Base-by-base conservation (phyloP, 257 asterid genomes). In the Nicotiana knightiana region DNA sequence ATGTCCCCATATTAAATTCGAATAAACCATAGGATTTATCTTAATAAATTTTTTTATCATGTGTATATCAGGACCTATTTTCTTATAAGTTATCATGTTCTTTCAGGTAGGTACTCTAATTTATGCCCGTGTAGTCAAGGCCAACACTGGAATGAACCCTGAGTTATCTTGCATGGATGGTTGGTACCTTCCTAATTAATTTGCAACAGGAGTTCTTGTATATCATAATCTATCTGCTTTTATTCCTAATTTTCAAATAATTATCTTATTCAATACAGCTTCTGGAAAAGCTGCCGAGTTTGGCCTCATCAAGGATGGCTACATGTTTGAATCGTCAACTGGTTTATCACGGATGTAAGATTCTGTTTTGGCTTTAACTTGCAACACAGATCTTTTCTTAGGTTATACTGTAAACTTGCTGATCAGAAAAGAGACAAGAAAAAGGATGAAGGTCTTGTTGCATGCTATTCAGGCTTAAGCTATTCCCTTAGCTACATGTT, bases 131-230 rank as follows among this genome's bases (percentile, higher is more conserved):
- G 91, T 96, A 88, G 97, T 91, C 86, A 92, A 92, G 89, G 98
- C 98, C 79, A 92, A 88, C 82, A 82, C 87, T 58, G 98, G 95
- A 86, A 94, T 90, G 95, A 96, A 94, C 91, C 99, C 99, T 58
- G 98, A 96, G 86, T 88, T 96, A 26, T 91, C 99, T 77, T 96
- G 99, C 98, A 91, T 86, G 92, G 98, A 96, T 88, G 97, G 99
- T 96, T 83, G 77, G 97, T 90, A 24, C 73, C 76, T 78, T 51
- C 57, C 58, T 43, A 43, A 43, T 65, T 83, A 71, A 46, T 55
- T 77, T 26, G 28, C 51, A 24, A 37, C 48, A 46, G 10, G n/a
- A 37, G 62, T 55, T 62, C 67, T 33, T 76, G 51, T 48, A 70
- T 71, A 5, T 5, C 6, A 46, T 70, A 67, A 71, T 11, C 46